A percentile compares a stretch with the other conserved stretches of the same genome.
Evolutionary conservation across 208 protist genomes (phyloP).

Genomic region (Entamoeba moshkovskii): DNA sequence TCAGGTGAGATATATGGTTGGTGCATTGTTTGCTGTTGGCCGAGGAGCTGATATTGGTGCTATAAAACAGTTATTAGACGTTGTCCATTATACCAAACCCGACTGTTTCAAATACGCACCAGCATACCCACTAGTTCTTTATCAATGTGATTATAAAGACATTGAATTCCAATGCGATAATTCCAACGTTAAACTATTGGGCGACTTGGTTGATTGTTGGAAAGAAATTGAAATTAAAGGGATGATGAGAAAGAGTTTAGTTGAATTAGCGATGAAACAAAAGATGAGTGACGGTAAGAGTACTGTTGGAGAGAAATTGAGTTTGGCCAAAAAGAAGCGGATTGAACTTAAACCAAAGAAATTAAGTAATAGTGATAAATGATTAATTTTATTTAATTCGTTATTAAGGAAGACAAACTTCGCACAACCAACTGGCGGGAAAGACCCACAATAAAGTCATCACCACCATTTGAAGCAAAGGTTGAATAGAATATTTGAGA

Average conservation of each 20-base stretch:
- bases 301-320: background rate
- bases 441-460: too few relatives aligned
- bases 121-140: background rate
- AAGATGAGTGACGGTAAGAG: background rate
- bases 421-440: too few relatives aligned
- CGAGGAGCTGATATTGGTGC: background rate
- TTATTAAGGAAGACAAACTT: too few relatives aligned
- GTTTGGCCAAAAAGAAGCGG: background rate
- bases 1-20: slow-evolving; percentile 19
- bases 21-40: slow-evolving; percentile 10
- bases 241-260: background rate
- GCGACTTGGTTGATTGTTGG: background rate
- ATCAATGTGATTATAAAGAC: background rate
- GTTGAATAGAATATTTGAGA: background rate
- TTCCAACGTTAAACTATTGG: background rate
- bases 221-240: slow-evolving; percentile 1
- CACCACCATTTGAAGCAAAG: background rate
- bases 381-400: background rate
- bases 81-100: background rate
- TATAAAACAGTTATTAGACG: slow-evolving; percentile 1
- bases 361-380: background rate
- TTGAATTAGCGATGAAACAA: background rate
- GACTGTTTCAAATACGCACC: background rate
- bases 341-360: background rate
- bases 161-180: background rate